Evolutionary conservation across 129 eudicot genomes (phyloP), one percentile per base, ranked within the genome.

Genomic region (Deinandra increscens): DNA sequence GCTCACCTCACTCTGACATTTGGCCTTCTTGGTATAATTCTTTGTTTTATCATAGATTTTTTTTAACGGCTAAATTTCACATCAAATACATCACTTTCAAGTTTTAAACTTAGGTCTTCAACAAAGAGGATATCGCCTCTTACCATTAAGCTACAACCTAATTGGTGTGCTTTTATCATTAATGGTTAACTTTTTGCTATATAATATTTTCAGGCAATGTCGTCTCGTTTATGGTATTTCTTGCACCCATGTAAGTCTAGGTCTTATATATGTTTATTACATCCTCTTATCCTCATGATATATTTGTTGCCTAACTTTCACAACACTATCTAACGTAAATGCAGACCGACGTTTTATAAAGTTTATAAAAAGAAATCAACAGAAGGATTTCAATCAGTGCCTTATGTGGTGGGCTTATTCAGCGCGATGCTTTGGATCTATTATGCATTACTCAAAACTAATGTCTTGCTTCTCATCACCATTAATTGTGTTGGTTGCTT

Each of bases 331-430:
- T 23, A n/a, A 5, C 29, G 5, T 50, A n/a, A n/a, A 82, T 39
- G 66, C 84, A 88, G 96, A 31, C 91, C 96, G n/a, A 88, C 96
- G 1, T 88, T 85, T 60, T 81, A 78, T 49, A 60, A 77, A 34
- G 82, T 88, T 9, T 85, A 85, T 71, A 85, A 88, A 80, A 88
- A 77, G 84, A 88, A 88, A 81, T 80, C 91, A 34, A 85, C 88
- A 0, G 85, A 83, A 74, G 96, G 90, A 55, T 88, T 80, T 68
- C 91, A 88, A 61, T 83, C 87, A 0, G 53, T 84, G 19, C 96
- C 96, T 1, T 88, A 88, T 51, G 87, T 88, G 42, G 84, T 88
- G 19, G 91, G 83, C 8, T 74, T 88, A 18, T 88, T 85, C 83
- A 88, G 96, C 26, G 82, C 96, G 0, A 76, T 85, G 86, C 82